Conservation (phyloP, 129 eudicot genomes). For the Helianthus annuus region HanXRQr2.0-SUNRISE NC_035449.2:157477633-157478132, state of each 20-base stretch:
- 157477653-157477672: neutral
- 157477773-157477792: conserved; percentile 4
- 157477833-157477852: conserved; percentile 1
- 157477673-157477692: neutral
- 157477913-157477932: neutral
- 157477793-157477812: neutral
- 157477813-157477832: neutral
- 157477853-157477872: neutral
- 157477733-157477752: neutral
- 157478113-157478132: conserved; percentile 26
- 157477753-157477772: conserved; percentile 4
- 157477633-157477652: neutral
- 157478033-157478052: conserved; percentile 43
- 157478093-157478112: conserved; percentile 49
- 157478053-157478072: conserved; percentile 31
- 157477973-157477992: conserved; percentile 2
- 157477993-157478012: conserved; percentile 15
- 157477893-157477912: neutral
- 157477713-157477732: neutral
- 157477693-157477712: neutral
- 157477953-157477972: neutral
- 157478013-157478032: conserved; percentile 30
- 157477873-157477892: neutral
- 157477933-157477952: too few relatives aligned
- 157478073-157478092: conserved; percentile 39